Base-by-base conservation (phyloP, 345 rosid species). In the Salix brachista region DNA sequence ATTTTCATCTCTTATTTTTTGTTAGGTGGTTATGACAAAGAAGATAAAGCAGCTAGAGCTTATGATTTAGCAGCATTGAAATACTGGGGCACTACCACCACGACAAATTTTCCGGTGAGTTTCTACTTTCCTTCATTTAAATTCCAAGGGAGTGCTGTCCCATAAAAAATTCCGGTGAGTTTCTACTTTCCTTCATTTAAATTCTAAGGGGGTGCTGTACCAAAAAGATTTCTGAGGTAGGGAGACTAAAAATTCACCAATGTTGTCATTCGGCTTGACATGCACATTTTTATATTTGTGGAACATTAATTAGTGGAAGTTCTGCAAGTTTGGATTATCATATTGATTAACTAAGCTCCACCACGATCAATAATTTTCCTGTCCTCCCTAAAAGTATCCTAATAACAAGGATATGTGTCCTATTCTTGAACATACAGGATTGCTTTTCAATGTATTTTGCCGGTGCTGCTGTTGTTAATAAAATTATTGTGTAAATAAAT, bases 1-100 rank as follows among this genome's bases (percentile, higher is more conserved):
- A 30, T 13, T 67, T 41, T 10, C 8, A 23, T 4, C 28, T 39
- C 17, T 65, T 67, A 17, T 32, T 48, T 10, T 36, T 17, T 50
- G 17, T 1, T 26, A 80, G 83, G 83, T 10, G 83, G 83, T 30
- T 80, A 80, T 68, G 83, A 80, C 67, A 80, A 80, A 48, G 83
- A 80, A 76, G 80, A 80, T 12, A 80, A 80, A 73, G 83, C 83
- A 36, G 83, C 83, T 4, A 80, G 83, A 73, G 77, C 83, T 46
- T 80, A 80, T 48, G 83, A 80, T 62, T 76, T 80, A 76, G 83
- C 83, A 17, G 83, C 83, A 60, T 39, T 80, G 65, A 80, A 80
- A 28, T 80, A 80, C 18, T 80, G 83, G 83, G 83, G 83, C 18
- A 72, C 83, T 36, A 76, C 83, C 37, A 80, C 83, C 1, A 80